Percentiles rank a stretch among this genome's conserved stretches.
These are phyloP conservation scores for Claviceps monticola DNA, from an alignment of 2,329 filamentous ascomycete species.

Conservation along the genomic window DNA sequence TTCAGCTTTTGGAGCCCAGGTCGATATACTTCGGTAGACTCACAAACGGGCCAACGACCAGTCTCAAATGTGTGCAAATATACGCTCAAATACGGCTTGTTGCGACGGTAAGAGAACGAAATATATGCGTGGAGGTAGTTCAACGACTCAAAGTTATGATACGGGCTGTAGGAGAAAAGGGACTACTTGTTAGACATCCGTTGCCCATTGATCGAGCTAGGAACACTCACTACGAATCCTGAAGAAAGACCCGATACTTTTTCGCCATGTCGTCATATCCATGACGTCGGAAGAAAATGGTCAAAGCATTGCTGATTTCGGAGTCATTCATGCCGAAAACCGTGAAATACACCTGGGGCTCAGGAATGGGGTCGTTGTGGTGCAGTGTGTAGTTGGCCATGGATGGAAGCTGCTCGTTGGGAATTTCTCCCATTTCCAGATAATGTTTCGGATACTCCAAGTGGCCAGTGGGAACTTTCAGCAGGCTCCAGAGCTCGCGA, in stretches of 20 bases:
- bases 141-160: not conserved
- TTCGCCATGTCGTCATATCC: not conserved
- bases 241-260: not conserved
- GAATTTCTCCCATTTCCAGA: not conserved
- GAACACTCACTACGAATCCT: not conserved
- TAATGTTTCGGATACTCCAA: not conserved
- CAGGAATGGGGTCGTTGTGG: not conserved
- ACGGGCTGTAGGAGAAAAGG: not conserved
- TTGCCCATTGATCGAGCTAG: not conserved
- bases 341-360: constrained; percentile 1
- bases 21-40: not conserved
- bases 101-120: not conserved
- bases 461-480: not conserved
- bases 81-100: constrained; percentile 1
- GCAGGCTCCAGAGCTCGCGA: not conserved
- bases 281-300: not conserved
- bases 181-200: not conserved
- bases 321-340: not conserved
- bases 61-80: constrained; percentile 1
- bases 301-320: not conserved
- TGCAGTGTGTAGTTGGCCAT: constrained; percentile 1
- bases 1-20: not conserved
- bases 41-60: not conserved
- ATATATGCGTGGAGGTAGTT: not conserved
- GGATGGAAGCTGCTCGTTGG: constrained; percentile 1